phyloP scores from a whole-genome alignment of 78 protist genomes.

The Capsaspora owczarzaki region DNA sequence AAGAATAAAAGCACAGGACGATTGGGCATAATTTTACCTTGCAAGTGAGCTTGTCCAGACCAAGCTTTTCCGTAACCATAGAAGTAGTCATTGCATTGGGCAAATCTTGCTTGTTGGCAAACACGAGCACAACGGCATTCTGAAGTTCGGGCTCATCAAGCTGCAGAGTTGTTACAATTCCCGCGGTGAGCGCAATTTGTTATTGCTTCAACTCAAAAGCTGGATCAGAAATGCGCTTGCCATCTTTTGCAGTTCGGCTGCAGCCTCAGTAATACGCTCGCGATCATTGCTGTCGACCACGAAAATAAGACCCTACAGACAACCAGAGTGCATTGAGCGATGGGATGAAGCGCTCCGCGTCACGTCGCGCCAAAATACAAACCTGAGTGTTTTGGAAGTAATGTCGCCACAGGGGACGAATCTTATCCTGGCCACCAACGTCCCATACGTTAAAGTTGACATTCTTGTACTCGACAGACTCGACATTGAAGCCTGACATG shows the following conservation, averaged over 20 bases:
- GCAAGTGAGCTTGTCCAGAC: conserved; percentile 77
- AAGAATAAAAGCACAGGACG: too few relatives aligned
- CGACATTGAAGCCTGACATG: conserved; percentile 72
- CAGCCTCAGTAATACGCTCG: conserved; percentile 42
- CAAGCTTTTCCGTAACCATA: conserved; percentile 84
- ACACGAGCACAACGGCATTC: conserved; percentile 69
- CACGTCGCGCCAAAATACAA: conserved; percentile 75
- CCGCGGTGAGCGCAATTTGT: too few relatives aligned
- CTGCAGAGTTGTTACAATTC: too few relatives aligned
- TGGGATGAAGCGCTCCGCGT: conserved; percentile 53
- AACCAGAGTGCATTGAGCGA: too few relatives aligned
- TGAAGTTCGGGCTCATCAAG: conserved; percentile 67
- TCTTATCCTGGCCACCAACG: conserved; percentile 82
- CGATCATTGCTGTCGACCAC: conserved; percentile 79
- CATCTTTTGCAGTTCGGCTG: conserved; percentile 60
- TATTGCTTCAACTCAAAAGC: too few relatives aligned
- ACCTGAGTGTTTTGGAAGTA: conserved; percentile 52
- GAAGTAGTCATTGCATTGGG: conserved; percentile 93
- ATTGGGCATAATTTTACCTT: too few relatives aligned
- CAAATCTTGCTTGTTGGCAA: conserved; percentile 88
- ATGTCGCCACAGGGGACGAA: conserved; percentile 70
- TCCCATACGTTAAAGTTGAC: conserved; percentile 75
- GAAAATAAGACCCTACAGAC: conserved; percentile 57
- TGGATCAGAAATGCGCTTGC: too few relatives aligned
- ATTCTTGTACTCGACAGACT: conserved; percentile 82